Percentiles rank a stretch among this genome's conserved stretches.
These are phyloP conservation scores for Pseudocercospora crystallina DNA, from an alignment of 2,329 filamentous ascomycete species.

Conservation along the genomic window DNA sequence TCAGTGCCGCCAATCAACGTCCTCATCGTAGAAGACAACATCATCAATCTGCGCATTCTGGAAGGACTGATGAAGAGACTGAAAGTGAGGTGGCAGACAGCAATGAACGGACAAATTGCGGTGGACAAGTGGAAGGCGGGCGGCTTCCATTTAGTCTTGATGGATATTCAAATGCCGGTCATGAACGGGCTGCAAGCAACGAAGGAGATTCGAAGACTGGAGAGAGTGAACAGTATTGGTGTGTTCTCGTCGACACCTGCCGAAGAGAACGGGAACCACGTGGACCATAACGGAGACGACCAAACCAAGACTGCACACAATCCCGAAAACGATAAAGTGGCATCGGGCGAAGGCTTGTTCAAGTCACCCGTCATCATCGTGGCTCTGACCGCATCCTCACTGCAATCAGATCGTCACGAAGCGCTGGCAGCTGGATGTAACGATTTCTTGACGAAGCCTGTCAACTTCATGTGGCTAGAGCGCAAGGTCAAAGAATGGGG, in stretches of 20 bases:
- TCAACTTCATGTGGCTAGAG: constrained; percentile 96
- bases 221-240: constrained; percentile 87
- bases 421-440: constrained; percentile 94
- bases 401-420: constrained; percentile 94
- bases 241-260: constrained; percentile 63
- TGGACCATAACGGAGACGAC: constrained; percentile 38
- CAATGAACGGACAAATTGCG: constrained; percentile 90
- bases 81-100: constrained; percentile 96
- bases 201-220: constrained; percentile 85
- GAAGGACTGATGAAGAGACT: constrained; percentile 95
- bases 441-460: constrained; percentile 94
- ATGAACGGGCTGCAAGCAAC: constrained; percentile 96
- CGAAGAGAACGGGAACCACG: constrained; percentile 29
- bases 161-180: constrained; percentile 97
- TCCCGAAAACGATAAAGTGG: constrained; percentile 66
- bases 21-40: constrained; percentile 96
- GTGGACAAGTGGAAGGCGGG: constrained; percentile 90
- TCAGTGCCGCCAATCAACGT: constrained; percentile 95
- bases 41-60: constrained; percentile 90
- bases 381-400: constrained; percentile 85
- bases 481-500: constrained; percentile 99
- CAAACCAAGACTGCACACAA: constrained; percentile 37
- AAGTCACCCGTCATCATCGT: constrained; percentile 98
- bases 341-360: constrained; percentile 67
- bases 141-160: constrained; percentile 92